phyloP scores from a whole-genome alignment of 73 alveolate genomes.

The Uronychia setigera region DNA sequence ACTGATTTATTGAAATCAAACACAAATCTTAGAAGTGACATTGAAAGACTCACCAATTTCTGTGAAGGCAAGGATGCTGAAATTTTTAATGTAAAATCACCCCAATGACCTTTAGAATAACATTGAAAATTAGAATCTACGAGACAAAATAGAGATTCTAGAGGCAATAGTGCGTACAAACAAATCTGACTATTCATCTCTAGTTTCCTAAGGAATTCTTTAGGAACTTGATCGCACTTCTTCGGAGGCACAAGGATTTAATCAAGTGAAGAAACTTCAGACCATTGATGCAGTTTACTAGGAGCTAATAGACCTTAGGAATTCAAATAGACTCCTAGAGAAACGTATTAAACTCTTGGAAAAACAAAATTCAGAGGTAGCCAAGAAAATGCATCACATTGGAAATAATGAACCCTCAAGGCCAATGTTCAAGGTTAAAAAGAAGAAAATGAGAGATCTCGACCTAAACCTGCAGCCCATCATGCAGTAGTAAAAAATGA shows the following conservation, averaged over 20 bases:
- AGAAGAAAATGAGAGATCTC: neutral
- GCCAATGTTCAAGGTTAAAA: conserved; percentile 32
- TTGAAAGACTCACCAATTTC: conserved; percentile 16
- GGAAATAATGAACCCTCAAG: conserved; percentile 61
- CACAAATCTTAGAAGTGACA: conserved; percentile 41
- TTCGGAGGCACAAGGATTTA: neutral
- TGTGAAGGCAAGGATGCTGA: conserved; percentile 22
- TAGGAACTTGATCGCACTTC: neutral
- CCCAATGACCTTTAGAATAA: neutral
- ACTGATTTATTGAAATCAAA: conserved; percentile 54
- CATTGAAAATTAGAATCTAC: conserved; percentile 34
- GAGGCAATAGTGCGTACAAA: conserved; percentile 37
- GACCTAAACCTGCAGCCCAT: neutral
- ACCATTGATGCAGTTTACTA: conserved; percentile 14
- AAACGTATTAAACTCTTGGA: conserved; percentile 38
- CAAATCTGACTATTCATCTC: neutral
- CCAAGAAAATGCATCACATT: conserved; percentile 32
- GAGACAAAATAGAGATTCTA: conserved; percentile 44
- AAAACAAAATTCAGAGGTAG: conserved; percentile 15
- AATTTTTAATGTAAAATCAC: neutral
- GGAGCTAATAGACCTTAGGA: conserved; percentile 44
- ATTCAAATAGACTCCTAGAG: conserved; percentile 40
- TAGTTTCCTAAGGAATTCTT: neutral
- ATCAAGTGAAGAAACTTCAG: neutral
- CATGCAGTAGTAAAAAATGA: too few species aligned